These are phyloP conservation scores for Saprolegnia parasitica DNA, from an alignment of 352 stramenopile genomes.

Conservation along the genomic window DNA sequence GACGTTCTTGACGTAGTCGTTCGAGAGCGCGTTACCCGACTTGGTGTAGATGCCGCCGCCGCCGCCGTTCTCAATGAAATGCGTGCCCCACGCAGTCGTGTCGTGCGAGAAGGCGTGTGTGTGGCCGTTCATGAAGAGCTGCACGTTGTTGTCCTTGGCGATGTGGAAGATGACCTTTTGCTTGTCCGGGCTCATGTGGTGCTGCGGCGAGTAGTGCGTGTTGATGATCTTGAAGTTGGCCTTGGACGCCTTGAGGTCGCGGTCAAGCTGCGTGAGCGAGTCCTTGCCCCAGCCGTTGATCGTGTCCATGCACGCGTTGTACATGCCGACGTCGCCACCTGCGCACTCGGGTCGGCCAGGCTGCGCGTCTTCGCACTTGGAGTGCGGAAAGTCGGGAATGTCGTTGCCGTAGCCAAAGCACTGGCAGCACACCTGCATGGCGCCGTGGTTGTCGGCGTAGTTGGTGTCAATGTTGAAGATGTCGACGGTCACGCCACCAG, in stretches of 20 bases:
- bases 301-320: conserved; percentile 53
- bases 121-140: conserved; percentile 70
- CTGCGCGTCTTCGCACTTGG: conserved; percentile 44
- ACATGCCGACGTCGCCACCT: conserved; percentile 49
- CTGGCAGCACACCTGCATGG: conserved; percentile 83
- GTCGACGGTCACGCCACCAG: conserved; percentile 53
- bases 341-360: conserved; percentile 49
- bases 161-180: conserved; percentile 58
- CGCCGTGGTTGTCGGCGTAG: conserved; percentile 76
- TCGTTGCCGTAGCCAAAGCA: conserved; percentile 82
- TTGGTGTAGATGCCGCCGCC: conserved; percentile 70
- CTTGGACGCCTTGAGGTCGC: conserved; percentile 46
- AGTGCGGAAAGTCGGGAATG: conserved; percentile 40
- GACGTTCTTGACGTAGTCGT: conserved; percentile 59
- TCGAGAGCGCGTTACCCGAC: conserved; percentile 53
- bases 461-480: conserved; percentile 84
- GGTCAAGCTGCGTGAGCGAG: conserved; percentile 46
- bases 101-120: conserved; percentile 71
- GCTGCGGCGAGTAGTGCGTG: conserved; percentile 70
- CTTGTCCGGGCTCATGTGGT: conserved; percentile 64
- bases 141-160: conserved; percentile 42
- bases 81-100: conserved; percentile 74
- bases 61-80: conserved; percentile 76
- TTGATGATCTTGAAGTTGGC: conserved; percentile 73
- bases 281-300: conserved; percentile 53